Conservation (phyloP, 1,284 basidiomycete species). For the Cutaneotrichosporon sp. region DNA sequence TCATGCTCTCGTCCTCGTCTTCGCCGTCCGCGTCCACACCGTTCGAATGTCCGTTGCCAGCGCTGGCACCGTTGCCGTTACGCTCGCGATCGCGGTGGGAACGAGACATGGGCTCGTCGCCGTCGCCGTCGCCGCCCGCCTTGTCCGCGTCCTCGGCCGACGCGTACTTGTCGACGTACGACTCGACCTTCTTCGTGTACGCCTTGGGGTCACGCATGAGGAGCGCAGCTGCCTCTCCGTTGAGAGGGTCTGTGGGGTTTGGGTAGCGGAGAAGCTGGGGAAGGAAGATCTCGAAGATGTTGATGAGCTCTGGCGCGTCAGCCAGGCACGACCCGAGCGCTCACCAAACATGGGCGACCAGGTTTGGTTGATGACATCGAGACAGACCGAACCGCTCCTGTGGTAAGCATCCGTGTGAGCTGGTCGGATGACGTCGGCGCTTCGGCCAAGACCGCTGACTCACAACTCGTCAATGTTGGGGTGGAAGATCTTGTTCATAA, state of each 20-base stretch:
- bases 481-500: conserved; percentile 99
- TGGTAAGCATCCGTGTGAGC: conserved; percentile 7
- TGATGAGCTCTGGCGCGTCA: conserved; percentile 80
- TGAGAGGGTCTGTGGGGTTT: conserved; percentile 95
- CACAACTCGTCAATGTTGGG: conserved; percentile 96
- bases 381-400: conserved; percentile 90
- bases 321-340: conserved; percentile 8
- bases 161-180: conserved; percentile 56
- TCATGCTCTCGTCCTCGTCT: conserved; percentile 62
- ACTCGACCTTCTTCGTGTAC: conserved; percentile 85
- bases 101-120: conserved; percentile 40
- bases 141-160: conserved; percentile 52
- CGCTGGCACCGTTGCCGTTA: conserved; percentile 16
- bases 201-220: conserved; percentile 96
- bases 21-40: conserved; percentile 60
- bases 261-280: conserved; percentile 96
- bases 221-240: conserved; percentile 94
- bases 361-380: conserved; percentile 98
- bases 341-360: conserved; percentile 97
- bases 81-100: conserved; percentile 9
- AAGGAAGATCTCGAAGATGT: conserved; percentile 97
- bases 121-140: conserved; percentile 42
- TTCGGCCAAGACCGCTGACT: conserved; percentile 39
- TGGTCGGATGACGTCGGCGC: conserved; percentile 23
- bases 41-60: conserved; percentile 41